Conservation (phyloP, 2,329 filamentous ascomycete species). For the Chlorencoelia australis region DNA sequence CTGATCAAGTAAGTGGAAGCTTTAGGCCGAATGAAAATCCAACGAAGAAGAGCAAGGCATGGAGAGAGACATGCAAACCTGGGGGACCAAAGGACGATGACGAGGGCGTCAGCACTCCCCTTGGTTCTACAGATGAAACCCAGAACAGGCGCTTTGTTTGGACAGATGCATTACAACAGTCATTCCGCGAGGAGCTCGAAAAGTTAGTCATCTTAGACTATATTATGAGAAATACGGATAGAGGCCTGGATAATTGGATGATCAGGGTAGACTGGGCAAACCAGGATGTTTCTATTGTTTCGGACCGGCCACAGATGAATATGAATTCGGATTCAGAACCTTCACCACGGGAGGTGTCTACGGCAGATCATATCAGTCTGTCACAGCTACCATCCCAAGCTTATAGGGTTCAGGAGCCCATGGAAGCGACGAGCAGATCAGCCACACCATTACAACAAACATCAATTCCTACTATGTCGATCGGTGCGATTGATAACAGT, state of each 20-base stretch:
- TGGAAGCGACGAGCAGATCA: conserved; percentile 57
- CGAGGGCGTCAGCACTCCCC: conserved; percentile 34
- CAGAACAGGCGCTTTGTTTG: conserved; percentile 53
- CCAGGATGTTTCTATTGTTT: conserved; percentile 74
- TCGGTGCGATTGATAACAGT: conserved; percentile 96
- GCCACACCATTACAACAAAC: conserved; percentile 27
- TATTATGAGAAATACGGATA: conserved; percentile 97
- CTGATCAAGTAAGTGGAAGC: conserved; percentile 61
- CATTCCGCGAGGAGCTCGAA: conserved; percentile 89
- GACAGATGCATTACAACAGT: conserved; percentile 81
- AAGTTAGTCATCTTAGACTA: conserved; percentile 97
- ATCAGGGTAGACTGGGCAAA: conserved; percentile 85
- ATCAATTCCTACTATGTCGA: conserved; percentile 44
- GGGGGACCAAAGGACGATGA: conserved; percentile 42
- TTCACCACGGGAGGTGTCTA: conserved; percentile 37
- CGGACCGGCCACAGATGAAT: conserved; percentile 66
- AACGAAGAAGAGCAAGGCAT: conserved; percentile 58
- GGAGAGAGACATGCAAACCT: conserved; percentile 77
- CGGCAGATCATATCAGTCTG: conserved; percentile 24
- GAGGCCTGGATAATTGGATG: conserved; percentile 99
- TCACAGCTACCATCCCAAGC: conserved; percentile 40
- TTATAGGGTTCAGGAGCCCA: conserved; percentile 72
- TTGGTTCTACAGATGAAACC: conserved; percentile 13
- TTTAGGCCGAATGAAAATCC: conserved; percentile 60
- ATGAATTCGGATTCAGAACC: conserved; percentile 43